phyloP scores from a whole-genome alignment of 768 basidiomycete species.

The Erythrobasidium yunnanense region DNA sequence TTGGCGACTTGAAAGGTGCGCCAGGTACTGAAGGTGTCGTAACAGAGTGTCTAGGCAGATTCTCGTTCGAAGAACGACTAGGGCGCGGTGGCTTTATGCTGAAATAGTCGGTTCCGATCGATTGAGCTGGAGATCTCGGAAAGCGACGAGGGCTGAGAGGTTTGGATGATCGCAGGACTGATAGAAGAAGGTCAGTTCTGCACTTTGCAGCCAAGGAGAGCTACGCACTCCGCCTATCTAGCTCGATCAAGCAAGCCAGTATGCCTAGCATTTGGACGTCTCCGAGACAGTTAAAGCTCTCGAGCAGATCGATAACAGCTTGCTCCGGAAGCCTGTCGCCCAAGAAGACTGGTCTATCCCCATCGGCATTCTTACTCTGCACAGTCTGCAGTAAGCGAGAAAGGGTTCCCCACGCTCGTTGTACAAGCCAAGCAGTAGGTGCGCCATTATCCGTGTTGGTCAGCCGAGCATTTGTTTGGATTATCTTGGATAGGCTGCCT shows the following conservation, averaged over 20 bases:
- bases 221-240: conserved; percentile 9
- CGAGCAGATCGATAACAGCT: conserved; percentile 17
- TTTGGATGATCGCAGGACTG: not conserved
- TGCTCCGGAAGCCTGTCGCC: conserved; percentile 10
- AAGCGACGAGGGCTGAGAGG: not conserved
- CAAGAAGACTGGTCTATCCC: not conserved
- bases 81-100: conserved; percentile 12
- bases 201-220: not conserved
- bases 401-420: not conserved
- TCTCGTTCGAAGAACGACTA: not conserved
- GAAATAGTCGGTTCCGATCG: conserved; percentile 2
- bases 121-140: not conserved
- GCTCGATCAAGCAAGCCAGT: conserved; percentile 17
- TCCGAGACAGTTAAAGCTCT: conserved; percentile 1
- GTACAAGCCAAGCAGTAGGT: not conserved
- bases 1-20: conserved; percentile 13
- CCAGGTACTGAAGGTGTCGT: not conserved
- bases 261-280: conserved; percentile 18
- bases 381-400: not conserved
- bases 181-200: not conserved
- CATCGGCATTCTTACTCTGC: not conserved
- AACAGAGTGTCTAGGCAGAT: not conserved
- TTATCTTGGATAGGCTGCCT: not conserved
- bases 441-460: not conserved
- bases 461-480: not conserved